phyloP scores from a whole-genome alignment of 257 asterid genomes.

The Oldenlandia corymbosa region DNA sequence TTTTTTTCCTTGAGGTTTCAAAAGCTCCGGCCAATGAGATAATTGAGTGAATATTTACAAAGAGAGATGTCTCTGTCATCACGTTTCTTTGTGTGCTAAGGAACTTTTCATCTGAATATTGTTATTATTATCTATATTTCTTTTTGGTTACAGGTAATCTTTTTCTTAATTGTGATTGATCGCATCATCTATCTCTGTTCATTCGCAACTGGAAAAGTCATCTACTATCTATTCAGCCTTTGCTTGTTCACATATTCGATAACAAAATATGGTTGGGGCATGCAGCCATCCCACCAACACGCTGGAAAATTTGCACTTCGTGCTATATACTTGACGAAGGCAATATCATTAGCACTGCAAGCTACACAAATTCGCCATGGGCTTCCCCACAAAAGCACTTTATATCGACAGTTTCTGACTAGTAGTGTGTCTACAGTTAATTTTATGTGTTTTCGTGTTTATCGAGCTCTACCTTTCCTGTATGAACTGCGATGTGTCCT shows the following conservation, averaged over 20 bases:
- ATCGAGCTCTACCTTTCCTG: constrained; percentile 92
- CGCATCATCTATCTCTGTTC: constrained; percentile 91
- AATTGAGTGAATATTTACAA: constrained; percentile 13
- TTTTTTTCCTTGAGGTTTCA: not conserved
- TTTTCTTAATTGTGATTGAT: constrained; percentile 90
- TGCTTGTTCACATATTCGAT: constrained; percentile 67
- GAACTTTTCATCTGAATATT: not conserved
- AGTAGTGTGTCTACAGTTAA: constrained; percentile 78
- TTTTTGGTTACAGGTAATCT: constrained; percentile 67
- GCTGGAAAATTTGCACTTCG: constrained; percentile 88
- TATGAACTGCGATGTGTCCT: constrained; percentile 92
- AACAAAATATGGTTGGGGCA: constrained; percentile 78
- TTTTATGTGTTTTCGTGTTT: constrained; percentile 75
- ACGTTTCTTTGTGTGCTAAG: not conserved
- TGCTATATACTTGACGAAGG: constrained; percentile 80
- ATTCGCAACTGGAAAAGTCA: constrained; percentile 81
- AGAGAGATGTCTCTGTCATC: not conserved
- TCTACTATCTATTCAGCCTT: constrained; percentile 76
- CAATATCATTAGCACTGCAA: constrained; percentile 77
- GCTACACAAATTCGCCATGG: constrained; percentile 95
- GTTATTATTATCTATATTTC: too few species aligned
- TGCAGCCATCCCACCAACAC: constrained; percentile 59
- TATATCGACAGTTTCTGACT: constrained; percentile 94
- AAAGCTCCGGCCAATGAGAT: not conserved
- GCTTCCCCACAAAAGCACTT: constrained; percentile 86